Percentiles rank a stretch among this genome's conserved stretches.
These are phyloP conservation scores for Tillandsia fasciculata DNA, from an alignment of 176 grass and related monocot genomes.

Conservation along the genomic window DNA sequence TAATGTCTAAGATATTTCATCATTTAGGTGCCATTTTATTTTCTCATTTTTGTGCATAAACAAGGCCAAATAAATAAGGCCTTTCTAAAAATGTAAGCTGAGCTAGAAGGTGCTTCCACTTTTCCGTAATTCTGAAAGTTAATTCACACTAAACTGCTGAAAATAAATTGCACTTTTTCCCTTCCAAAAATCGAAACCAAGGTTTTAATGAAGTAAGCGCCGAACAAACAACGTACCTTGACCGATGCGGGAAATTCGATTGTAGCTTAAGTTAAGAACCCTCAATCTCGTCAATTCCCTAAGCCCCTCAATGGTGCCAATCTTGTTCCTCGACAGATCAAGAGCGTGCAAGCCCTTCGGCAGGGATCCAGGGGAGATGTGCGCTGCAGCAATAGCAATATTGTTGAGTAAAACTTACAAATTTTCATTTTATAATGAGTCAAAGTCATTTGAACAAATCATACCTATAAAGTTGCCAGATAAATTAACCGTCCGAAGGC, in stretches of 20 bases:
- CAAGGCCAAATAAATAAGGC: too few species aligned
- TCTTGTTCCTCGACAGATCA: conserved; percentile 91
- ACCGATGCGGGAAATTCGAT: conserved; percentile 71
- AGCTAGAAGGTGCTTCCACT: too few species aligned
- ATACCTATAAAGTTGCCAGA: conserved; percentile 88
- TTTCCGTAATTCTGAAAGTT: too few species aligned
- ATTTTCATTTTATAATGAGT: neutral
- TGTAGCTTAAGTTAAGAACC: conserved; percentile 86
- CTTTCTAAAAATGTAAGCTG: too few species aligned
- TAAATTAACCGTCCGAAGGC: conserved; percentile 69
- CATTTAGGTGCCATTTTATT: too few species aligned
- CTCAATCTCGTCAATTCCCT: conserved; percentile 76
- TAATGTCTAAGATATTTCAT: too few species aligned
- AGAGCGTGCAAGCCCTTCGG: conserved; percentile 70
- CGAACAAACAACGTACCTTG: conserved; percentile 42
- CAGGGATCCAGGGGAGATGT: conserved; percentile 46
- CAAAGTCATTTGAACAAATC: conserved; percentile 2
- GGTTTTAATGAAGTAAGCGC: neutral
- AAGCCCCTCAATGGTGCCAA: conserved; percentile 57
- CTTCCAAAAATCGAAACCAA: too few species aligned
- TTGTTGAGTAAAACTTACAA: neutral
- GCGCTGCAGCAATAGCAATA: conserved; percentile 32
- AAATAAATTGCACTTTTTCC: too few species aligned
- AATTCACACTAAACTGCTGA: too few species aligned
- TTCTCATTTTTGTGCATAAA: too few species aligned